A percentile compares a stretch with the other conserved stretches of the same genome.
Conservation (phyloP, 257 asterid genomes). For the Solanum piurae region DNA sequence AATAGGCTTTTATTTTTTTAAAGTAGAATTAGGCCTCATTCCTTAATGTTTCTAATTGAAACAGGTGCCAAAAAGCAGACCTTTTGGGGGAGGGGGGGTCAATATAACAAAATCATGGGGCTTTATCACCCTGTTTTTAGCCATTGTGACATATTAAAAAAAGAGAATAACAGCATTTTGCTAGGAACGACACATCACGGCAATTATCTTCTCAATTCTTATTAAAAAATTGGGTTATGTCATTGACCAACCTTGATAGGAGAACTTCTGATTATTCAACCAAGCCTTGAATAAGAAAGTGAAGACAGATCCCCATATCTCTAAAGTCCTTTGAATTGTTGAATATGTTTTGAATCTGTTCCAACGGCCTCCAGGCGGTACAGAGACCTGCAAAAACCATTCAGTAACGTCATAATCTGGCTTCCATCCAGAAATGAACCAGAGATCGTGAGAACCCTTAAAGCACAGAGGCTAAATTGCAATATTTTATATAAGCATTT, state of each 20-base stretch:
- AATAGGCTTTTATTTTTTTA: not conserved
- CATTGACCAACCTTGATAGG: constrained; percentile 64
- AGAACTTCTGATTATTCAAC: constrained; percentile 76
- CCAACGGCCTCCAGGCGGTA: constrained; percentile 98
- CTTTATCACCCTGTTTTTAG: not conserved
- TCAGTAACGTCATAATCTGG: not conserved
- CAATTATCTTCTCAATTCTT: not conserved
- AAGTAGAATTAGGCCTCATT: not conserved
- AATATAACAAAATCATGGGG: not conserved
- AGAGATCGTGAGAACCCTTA: not conserved
- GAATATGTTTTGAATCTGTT: constrained; percentile 87
- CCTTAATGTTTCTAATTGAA: not conserved
- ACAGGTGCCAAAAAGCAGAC: not conserved
- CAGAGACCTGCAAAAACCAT: constrained; percentile 61
- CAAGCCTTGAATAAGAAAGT: constrained; percentile 75
- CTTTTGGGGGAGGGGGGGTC: not conserved
- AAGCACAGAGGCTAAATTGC: not conserved
- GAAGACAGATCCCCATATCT: constrained; percentile 92
- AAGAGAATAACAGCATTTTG: not conserved
- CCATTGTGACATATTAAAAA: not conserved
- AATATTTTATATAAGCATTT: not conserved
- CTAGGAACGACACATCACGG: not conserved
- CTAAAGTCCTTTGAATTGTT: constrained; percentile 87
- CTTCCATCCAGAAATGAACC: not conserved
- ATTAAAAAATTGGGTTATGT: not conserved